Percentiles rank a stretch among this genome's conserved stretches.
phyloP scores from a whole-genome alignment of 1,284 basidiomycete genomes.

The Ceratobasidium sp. region DNA sequence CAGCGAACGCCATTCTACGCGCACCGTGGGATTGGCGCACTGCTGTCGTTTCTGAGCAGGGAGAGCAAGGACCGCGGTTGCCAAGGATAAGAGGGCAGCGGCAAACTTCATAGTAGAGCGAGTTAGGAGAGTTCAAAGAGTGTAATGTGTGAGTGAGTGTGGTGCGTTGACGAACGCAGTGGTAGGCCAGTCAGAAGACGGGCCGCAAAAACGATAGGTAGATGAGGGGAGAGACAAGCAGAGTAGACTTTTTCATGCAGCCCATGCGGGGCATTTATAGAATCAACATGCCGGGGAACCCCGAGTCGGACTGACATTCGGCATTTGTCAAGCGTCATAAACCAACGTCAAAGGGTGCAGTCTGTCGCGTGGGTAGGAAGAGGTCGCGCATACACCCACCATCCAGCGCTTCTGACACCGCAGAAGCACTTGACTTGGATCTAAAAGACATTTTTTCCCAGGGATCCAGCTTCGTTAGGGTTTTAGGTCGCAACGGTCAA shows the following conservation, averaged over 20 bases:
- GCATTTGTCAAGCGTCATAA: neutral
- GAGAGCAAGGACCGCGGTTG: conserved; percentile 3
- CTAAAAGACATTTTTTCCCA: neutral
- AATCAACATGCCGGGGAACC: conserved; percentile 12
- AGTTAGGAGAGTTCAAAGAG: conserved; percentile 4
- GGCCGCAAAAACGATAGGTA: conserved; percentile 5
- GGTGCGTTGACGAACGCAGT: conserved; percentile 34
- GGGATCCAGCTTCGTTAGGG: conserved; percentile 1
- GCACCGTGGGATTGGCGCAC: conserved; percentile 13
- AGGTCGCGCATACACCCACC: conserved; percentile 7
- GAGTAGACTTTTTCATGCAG: neutral
- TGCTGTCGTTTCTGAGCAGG: conserved; percentile 16
- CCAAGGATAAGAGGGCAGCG: conserved; percentile 9
- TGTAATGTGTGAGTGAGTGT: conserved; percentile 20
- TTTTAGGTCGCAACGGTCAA: neutral
- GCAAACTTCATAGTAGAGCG: conserved; percentile 16
- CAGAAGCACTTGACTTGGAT: neutral
- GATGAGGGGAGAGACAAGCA: neutral
- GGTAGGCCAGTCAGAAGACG: conserved; percentile 6
- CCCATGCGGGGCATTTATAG: conserved; percentile 16
- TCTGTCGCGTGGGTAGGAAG: neutral
- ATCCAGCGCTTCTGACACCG: neutral
- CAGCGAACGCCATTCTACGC: conserved; percentile 28
- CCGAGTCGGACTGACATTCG: conserved; percentile 1
- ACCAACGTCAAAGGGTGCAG: neutral